These are phyloP conservation scores for Moringa oleifera DNA, from an alignment of 345 rosid genomes.

Conservation along the genomic window DNA sequence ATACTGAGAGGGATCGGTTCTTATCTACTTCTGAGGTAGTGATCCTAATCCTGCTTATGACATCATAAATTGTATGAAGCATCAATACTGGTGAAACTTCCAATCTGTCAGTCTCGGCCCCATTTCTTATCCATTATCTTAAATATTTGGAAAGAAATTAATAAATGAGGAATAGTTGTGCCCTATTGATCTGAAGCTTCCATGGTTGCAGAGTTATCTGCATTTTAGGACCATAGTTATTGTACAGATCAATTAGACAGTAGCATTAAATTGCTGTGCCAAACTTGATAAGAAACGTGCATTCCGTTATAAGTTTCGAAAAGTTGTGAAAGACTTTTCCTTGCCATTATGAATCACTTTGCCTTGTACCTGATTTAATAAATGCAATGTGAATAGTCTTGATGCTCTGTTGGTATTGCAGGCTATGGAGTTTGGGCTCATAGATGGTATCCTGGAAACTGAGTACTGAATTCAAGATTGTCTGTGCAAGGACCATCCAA, in stretches of 20 bases:
- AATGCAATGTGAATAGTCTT: no score
- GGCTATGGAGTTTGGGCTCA: slow-evolving; percentile 87
- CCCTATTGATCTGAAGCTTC: neutral
- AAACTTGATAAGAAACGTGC: neutral
- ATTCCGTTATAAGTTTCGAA: neutral
- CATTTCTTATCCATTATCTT: no score
- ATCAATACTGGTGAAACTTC: no score
- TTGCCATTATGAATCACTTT: neutral
- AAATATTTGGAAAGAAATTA: no score
- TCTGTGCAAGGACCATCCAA: neutral
- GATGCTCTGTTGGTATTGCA: slow-evolving; percentile 20
- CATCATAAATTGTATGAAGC: no score
- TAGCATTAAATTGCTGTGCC: neutral
- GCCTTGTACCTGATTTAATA: neutral
- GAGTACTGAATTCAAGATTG: slow-evolving; percentile 36
- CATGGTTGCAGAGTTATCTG: neutral
- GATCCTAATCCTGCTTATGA: neutral
- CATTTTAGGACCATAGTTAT: neutral
- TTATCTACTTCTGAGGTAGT: slow-evolving; percentile 79
- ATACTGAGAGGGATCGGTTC: slow-evolving; percentile 85
- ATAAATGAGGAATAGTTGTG: no score
- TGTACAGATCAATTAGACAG: no score
- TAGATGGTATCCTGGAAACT: slow-evolving; percentile 80
- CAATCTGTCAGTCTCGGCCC: no score
- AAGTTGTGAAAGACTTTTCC: neutral